Percentiles rank a stretch among this genome's conserved stretches.
Conservation (phyloP, 768 basidiomycete species). For the Mycena filopes region DNA sequence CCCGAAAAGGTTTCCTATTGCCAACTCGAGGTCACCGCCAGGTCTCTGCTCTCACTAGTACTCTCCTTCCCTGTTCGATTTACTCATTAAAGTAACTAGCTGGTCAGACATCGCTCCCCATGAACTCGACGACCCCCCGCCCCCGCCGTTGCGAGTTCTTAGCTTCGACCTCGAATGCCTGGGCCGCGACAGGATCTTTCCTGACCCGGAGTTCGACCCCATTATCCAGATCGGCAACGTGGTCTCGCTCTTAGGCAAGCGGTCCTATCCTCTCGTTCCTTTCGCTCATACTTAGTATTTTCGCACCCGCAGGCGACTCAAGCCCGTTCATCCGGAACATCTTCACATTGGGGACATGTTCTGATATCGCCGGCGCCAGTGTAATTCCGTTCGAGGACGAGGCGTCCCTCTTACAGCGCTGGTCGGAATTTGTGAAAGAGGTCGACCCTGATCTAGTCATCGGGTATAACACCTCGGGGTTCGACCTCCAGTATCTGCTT, state of each 20-base stretch:
- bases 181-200: conserved; percentile 1
- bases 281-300: not conserved
- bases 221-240: conserved; percentile 36
- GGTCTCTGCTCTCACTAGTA: not conserved
- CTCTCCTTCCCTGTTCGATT: not conserved
- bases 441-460: conserved; percentile 35
- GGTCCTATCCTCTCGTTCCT: not conserved
- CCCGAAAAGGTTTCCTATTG: not conserved
- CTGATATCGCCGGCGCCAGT: conserved; percentile 21
- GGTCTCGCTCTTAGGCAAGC: conserved; percentile 24
- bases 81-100: not conserved
- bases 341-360: conserved; percentile 30
- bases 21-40: conserved; percentile 1
- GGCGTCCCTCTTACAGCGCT: conserved; percentile 19
- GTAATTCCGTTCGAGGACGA: conserved; percentile 22
- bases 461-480: conserved; percentile 32
- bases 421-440: conserved; percentile 27
- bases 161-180: conserved; percentile 27
- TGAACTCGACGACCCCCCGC: not conserved
- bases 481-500: conserved; percentile 33
- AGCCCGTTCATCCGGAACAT: conserved; percentile 26
- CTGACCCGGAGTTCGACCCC: conserved; percentile 16
- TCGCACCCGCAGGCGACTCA: conserved; percentile 11
- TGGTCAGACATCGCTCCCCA: conserved; percentile 4
- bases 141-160: conserved; percentile 13